Evolutionary conservation across 768 basidiomycete genomes (phyloP), one percentile per base, ranked within the genome.

Genomic region (Boletellus ananiceps): DNA sequence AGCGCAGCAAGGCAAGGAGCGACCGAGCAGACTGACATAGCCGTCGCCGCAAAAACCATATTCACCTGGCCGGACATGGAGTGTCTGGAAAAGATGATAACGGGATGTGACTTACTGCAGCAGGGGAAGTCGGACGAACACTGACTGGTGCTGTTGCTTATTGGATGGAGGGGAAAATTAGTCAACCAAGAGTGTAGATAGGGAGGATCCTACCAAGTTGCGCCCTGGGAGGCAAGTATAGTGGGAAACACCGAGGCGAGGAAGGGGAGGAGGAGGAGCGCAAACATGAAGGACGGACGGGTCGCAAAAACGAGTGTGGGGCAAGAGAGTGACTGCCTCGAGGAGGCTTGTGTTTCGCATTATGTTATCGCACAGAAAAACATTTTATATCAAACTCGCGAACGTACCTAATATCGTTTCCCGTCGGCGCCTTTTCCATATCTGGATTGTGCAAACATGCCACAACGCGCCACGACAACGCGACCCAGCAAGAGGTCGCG

Each of bases 21-120:
- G 7, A 36, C 1, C 4, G 14, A 38, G 35, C 5, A 45, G 19
- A 60, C 72, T 47, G 39, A 77, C 74, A 40, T 61, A 58, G 38
- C 71, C 71, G 32, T 59, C 59, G 15, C 79, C 79, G 55, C 80
- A 81, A 58, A 74, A 82, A 8, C 80, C 79, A 49, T 75, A 82
- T 59, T 77, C 72, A 51, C 79, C 77, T 75, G 39, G 32, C 13
- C 34, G 29, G 3, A 34, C 41, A 44, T 39, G 32, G 31, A 43
- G 42, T 56, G 23, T 8, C 7, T 15, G 33, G 9, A 19, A 21
- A 52, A 16, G 15, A 42, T 6, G 23, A 47, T 19, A 37, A 32
- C 21, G n/a, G 34, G 40, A 33, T 2, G 3, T 15, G 39, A 37
- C 73, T 57, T 47, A 75, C 74, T 75, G 63, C 75, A 76, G 54